A percentile compares a stretch with the other conserved stretches of the same genome.
Evolutionary conservation across 331 rosid genomes (phyloP).

Genomic region (Spiraea crenata): DNA sequence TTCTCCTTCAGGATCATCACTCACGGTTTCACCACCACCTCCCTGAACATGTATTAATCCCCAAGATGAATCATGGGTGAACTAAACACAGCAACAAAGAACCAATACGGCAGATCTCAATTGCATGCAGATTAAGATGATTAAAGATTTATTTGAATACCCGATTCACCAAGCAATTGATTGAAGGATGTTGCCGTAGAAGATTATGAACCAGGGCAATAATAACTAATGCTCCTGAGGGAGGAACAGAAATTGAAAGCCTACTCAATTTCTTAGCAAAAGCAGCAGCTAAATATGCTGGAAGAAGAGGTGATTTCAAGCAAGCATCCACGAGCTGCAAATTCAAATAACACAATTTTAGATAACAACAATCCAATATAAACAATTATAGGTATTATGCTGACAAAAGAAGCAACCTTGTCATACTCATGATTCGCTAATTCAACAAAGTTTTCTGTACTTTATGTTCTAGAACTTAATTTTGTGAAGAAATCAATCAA

Average conservation of each 20-base stretch:
- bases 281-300: constrained; percentile 94
- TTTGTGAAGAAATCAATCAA: neutral
- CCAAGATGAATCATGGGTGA: neutral
- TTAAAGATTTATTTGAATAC: constrained; percentile 32
- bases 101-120: neutral
- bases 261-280: constrained; percentile 91
- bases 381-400: neutral
- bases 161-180: constrained; percentile 87
- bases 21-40: constrained; percentile 35
- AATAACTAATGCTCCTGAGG: constrained; percentile 85
- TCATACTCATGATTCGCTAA: neutral
- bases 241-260: constrained; percentile 76
- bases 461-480: neutral
- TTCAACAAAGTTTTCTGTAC: neutral
- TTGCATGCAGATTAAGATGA: neutral
- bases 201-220: constrained; percentile 84
- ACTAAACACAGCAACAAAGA: neutral
- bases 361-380: neutral
- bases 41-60: constrained; percentile 45
- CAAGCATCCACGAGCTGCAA: constrained; percentile 96
- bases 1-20: constrained; percentile 47
- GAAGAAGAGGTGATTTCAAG: constrained; percentile 89
- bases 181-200: constrained; percentile 86
- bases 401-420: neutral
- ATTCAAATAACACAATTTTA: constrained; percentile 27